Base-by-base conservation (phyloP, 495 filamentous ascomycete genomes). In the Corynascus novoguineensis region DNA sequence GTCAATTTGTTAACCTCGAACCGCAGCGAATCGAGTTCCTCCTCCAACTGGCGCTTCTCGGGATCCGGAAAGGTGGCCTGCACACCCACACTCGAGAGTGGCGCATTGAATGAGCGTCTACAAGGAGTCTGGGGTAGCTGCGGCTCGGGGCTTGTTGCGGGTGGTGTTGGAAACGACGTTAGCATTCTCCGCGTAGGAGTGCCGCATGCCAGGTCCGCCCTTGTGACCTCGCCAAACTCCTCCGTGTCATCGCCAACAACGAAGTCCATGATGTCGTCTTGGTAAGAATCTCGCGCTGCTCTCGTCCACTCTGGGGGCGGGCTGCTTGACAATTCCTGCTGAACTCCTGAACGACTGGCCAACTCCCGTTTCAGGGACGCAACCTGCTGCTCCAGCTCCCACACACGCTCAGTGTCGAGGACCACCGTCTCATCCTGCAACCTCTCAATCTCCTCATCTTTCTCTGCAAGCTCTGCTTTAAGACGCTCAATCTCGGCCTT, bases 351-450 rank as follows among this genome's bases (percentile, higher is more conserved):
- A 25, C 61, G 71, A 17, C 38, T 64, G 46, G 45, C 62, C 60
- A 69, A 64, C 61, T 59, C 68, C 25, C 52, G 64, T 49, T 63
- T 67, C 56, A 72, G 59, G 10, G 19, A 45, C n/a, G 62, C 67
- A 56, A 71, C 72, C 75, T 73, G 71, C 55, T 52, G 62, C 55
- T 68, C 75, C 57, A 72, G 79, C 29, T 73, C 69, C 61, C 70
- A 60, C 29, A 78, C 68, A 12, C 73, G 64, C 2, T 68, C 74
- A 0, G 71, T 70, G 55, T 78, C 76, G 0, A 74, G 40, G 11
- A 68, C 58, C 3, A 72, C 35, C 0, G 74, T 76, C 53, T 85
- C 78, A 25, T 80, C 70, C 12, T 79, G 79, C 19, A 86, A 59
- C 15, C 69, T 59, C 21, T 69, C 70, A 47, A 81, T 76, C 60